phyloP scores from a whole-genome alignment of 257 asterid species.

The Linaria vulgaris region DNA sequence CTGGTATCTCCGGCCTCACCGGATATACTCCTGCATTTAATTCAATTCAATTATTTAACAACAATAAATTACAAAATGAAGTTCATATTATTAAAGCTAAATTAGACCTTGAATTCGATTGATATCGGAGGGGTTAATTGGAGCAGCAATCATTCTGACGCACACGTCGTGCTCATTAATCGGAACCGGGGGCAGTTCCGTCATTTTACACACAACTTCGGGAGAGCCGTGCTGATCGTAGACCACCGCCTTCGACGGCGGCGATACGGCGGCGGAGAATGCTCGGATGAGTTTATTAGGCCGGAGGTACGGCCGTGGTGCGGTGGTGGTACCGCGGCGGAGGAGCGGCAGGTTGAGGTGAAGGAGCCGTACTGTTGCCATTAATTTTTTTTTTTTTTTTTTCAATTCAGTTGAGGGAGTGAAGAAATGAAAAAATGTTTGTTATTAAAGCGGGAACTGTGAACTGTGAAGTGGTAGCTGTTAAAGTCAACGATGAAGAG shows the following conservation, averaged over 20 bases:
- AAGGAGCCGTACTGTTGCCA: constrained; percentile 46
- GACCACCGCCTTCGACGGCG: constrained; percentile 85
- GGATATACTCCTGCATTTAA: constrained; percentile 79
- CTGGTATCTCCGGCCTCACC: constrained; percentile 89
- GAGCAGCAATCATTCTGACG: constrained; percentile 94
- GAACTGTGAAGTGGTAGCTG: too few species aligned
- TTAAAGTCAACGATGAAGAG: too few species aligned
- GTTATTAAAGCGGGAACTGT: too few species aligned
- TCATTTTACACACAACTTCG: constrained; percentile 67
- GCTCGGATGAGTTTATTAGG: constrained; percentile 36
- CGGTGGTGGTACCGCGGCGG: too few species aligned
- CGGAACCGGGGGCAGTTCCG: constrained; percentile 68
- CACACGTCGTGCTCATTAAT: constrained; percentile 78
- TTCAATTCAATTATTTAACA: too few species aligned
- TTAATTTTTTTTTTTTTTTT: too few species aligned
- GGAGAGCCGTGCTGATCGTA: constrained; percentile 92
- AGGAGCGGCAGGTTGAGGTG: constrained; percentile 34
- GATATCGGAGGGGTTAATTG: constrained; percentile 94
- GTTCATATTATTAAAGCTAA: too few species aligned
- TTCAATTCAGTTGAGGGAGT: too few species aligned
- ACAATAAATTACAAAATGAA: too few species aligned
- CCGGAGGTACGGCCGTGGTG: constrained; percentile 27
- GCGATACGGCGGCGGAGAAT: constrained; percentile 63
- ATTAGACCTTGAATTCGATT: constrained; percentile 89
- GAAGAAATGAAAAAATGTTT: too few species aligned